A percentile compares a stretch with the other conserved stretches of the same genome.
These are phyloP conservation scores for Trichomonas tenax DNA, from an alignment of 208 protist species.

Conservation along the genomic window DNA sequence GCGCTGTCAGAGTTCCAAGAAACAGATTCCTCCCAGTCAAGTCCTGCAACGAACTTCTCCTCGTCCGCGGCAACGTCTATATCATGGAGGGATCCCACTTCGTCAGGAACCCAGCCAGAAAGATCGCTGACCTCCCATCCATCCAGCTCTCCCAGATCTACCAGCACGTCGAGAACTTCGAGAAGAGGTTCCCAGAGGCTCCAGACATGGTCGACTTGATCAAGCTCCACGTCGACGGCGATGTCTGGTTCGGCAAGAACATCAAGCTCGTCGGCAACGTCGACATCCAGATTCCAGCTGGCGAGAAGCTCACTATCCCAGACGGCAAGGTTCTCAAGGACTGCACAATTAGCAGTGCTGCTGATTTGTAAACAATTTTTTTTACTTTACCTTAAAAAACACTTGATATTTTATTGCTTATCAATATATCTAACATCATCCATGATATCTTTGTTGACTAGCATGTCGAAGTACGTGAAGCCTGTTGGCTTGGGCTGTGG, in stretches of 20 bases:
- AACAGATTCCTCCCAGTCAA: slow-evolving; percentile 93
- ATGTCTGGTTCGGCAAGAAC: neutral
- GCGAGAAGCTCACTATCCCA: neutral
- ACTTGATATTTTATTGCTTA: too few relatives aligned
- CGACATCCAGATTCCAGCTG: neutral
- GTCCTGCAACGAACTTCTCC: slow-evolving; percentile 71
- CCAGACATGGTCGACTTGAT: neutral
- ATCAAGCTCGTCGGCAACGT: neutral
- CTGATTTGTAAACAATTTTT: neutral
- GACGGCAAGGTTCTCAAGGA: neutral
- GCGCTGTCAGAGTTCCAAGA: slow-evolving; percentile 71
- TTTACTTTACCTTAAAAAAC: too few relatives aligned
- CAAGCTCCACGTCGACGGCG: neutral
- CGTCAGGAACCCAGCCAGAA: neutral
- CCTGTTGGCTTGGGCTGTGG: neutral
- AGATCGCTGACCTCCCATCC: neutral
- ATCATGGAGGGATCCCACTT: neutral
- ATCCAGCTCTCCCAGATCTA: neutral
- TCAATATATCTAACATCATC: neutral
- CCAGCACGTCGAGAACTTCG: neutral
- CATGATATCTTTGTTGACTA: neutral
- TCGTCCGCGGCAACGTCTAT: slow-evolving; percentile 41
- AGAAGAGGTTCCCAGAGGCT: neutral
- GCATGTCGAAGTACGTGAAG: neutral
- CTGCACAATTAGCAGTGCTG: neutral